Conservation (phyloP, 495 filamentous ascomycete genomes). For the Clavariopsis aquatica region DNA sequence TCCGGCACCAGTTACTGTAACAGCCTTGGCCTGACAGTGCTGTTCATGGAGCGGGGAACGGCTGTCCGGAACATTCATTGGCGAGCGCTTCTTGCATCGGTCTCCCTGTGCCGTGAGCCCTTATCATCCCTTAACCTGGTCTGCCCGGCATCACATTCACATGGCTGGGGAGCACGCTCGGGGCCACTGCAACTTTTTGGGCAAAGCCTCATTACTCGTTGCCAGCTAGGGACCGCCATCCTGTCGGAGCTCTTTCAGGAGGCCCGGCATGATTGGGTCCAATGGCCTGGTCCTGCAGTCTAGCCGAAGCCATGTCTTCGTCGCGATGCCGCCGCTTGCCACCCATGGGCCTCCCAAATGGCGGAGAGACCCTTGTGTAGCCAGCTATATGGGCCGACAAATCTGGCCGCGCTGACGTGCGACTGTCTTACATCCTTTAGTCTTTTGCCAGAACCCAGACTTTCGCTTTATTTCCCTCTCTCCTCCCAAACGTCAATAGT, state of each 20-base stretch:
- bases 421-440: slow-evolving; percentile 21
- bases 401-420: slow-evolving; percentile 31
- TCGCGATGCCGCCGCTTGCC: slow-evolving; percentile 35
- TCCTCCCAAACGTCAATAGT: neutral
- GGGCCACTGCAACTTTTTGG: slow-evolving; percentile 19
- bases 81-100: slow-evolving; percentile 9
- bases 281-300: slow-evolving; percentile 6
- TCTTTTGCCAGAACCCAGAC: neutral
- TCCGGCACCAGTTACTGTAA: slow-evolving; percentile 15
- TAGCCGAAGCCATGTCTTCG: slow-evolving; percentile 27
- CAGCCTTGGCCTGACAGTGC: neutral
- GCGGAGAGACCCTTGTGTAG: slow-evolving; percentile 17
- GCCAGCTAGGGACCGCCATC: slow-evolving; percentile 6
- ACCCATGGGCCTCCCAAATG: slow-evolving; percentile 15
- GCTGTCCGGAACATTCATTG: slow-evolving; percentile 21
- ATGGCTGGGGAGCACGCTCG: slow-evolving; percentile 18
- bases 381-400: slow-evolving; percentile 23
- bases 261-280: slow-evolving; percentile 29
- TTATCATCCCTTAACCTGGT: slow-evolving; percentile 34
- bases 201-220: slow-evolving; percentile 14
- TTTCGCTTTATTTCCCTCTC: slow-evolving; percentile 9
- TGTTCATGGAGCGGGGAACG: slow-evolving; percentile 16
- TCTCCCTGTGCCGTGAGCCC: slow-evolving; percentile 12
- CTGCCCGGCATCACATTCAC: slow-evolving; percentile 24
- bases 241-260: slow-evolving; percentile 18